Evolutionary conservation across 2,329 filamentous ascomycete species (phyloP), one percentile per base, ranked within the genome.

Genomic region (Aspergillus calidoustus): DNA sequence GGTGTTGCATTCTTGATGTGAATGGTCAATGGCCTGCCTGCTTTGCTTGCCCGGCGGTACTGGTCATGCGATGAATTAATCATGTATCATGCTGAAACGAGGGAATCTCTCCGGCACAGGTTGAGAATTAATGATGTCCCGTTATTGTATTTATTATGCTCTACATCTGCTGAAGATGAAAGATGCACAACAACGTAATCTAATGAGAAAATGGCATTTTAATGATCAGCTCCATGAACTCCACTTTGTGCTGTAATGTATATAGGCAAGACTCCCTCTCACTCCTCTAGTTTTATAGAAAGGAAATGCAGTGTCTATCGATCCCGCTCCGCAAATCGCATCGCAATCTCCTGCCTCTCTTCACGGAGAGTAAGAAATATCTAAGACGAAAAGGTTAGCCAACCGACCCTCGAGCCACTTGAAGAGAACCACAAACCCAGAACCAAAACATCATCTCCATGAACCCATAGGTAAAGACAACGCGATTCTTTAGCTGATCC

Each of bases 371-470:
- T 76, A 1, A 73, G 62, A 23, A 74, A 75, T 28, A 72, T 72
- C 76, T 78, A 49, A 22, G 7, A 34, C 53, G 41, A 38, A 19
- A 50, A 64, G 68, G 66, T 64, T 38, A 58, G 9, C 31, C 38
- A n/a, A 51, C 19, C 47, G 11, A 22, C n/a, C 22, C 7, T 43
- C 23, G 54, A 38, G 30, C 5, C 38, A 7, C 15, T 31, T 41
- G 28, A 11, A 50, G 7, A 62, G 15, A 17, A 9, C n/a, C 15
- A 48, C 34, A 19, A 73, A 87, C 87, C 93, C 93, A 97, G 77
- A 96, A 93, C 92, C 93, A 97, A 64, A 86, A 85, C 67, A 92
- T 82, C 75, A 92, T 86, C 81, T 97, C 93, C 72, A 96, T 73
- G 71, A 97, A 95, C 8, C 87, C 88, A 77, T 92, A 95, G 0